These are phyloP conservation scores for Leucocoprinus sp. DNA, from an alignment of 768 basidiomycete species.

Conservation along the genomic window DNA sequence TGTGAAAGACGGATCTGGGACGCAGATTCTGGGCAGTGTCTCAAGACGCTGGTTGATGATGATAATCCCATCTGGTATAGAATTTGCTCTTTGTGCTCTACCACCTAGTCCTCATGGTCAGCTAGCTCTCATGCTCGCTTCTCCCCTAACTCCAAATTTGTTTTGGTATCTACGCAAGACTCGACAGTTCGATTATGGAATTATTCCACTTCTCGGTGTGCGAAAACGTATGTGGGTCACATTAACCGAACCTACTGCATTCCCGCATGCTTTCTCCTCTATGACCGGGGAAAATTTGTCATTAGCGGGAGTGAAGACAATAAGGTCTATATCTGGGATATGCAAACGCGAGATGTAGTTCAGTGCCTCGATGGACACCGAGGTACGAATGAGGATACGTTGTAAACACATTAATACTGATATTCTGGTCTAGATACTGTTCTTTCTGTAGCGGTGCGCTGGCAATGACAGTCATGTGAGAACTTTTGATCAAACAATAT, in stretches of 20 bases:
- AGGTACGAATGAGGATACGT: constrained; percentile 35
- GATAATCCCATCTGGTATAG: constrained; percentile 86
- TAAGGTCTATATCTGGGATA: constrained; percentile 84
- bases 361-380: constrained; percentile 76
- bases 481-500: constrained; percentile 9
- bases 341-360: constrained; percentile 70
- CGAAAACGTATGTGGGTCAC: constrained; percentile 90
- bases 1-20: constrained; percentile 89
- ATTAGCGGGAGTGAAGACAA: constrained; percentile 87
- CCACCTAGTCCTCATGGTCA: constrained; percentile 5
- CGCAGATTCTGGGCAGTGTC: constrained; percentile 91
- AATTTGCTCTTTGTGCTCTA: not conserved
- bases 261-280: constrained; percentile 55
- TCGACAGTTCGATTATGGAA: constrained; percentile 94
- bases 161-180: constrained; percentile 89
- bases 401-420: constrained; percentile 1
- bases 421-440: constrained; percentile 43
- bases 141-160: constrained; percentile 85
- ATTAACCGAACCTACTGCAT: constrained; percentile 80
- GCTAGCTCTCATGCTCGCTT: constrained; percentile 80
- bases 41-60: constrained; percentile 95
- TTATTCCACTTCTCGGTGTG: constrained; percentile 80
- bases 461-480: constrained; percentile 9
- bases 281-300: constrained; percentile 50
- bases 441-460: constrained; percentile 64